These are phyloP conservation scores for Ustulina deusta DNA, from an alignment of 2,329 filamentous ascomycete species.

Conservation along the genomic window DNA sequence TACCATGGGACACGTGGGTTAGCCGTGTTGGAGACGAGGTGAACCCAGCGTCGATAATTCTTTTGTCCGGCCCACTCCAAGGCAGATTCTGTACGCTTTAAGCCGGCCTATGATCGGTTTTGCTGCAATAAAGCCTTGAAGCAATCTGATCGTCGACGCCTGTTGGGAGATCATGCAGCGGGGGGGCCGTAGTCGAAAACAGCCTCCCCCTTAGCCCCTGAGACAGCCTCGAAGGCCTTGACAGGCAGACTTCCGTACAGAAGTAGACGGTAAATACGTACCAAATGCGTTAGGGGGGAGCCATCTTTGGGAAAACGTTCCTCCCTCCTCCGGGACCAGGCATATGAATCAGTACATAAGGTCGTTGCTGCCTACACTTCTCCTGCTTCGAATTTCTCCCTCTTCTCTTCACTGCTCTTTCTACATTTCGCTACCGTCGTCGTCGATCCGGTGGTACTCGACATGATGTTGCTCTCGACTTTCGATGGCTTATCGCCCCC, in stretches of 20 bases:
- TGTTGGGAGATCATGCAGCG: slow-evolving; percentile 7
- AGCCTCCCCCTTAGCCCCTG: slow-evolving; percentile 7
- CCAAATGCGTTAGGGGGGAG: neutral
- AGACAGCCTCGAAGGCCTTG: slow-evolving; percentile 4
- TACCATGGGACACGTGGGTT: neutral
- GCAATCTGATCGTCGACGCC: neutral
- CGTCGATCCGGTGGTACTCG: neutral
- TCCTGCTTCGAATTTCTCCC: neutral
- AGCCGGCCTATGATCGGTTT: too few species aligned
- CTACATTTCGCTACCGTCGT: slow-evolving; percentile 1
- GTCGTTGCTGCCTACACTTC: neutral
- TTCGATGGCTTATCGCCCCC: neutral
- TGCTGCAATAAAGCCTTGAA: too few species aligned
- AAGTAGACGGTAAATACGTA: neutral
- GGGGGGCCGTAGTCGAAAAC: neutral
- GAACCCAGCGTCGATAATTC: neutral
- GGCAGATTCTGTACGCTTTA: neutral
- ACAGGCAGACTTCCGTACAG: slow-evolving; percentile 3
- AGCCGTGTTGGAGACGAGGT: neutral
- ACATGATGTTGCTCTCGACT: neutral
- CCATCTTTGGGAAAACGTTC: slow-evolving; percentile 1
- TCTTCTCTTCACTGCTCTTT: slow-evolving; percentile 5
- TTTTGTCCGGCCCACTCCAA: slow-evolving; percentile 2
- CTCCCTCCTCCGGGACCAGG: neutral
- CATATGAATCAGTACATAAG: slow-evolving; percentile 1